Base-by-base conservation (phyloP, 192 early-diverging fungal species). In the Coemansia pectinata region DNA sequence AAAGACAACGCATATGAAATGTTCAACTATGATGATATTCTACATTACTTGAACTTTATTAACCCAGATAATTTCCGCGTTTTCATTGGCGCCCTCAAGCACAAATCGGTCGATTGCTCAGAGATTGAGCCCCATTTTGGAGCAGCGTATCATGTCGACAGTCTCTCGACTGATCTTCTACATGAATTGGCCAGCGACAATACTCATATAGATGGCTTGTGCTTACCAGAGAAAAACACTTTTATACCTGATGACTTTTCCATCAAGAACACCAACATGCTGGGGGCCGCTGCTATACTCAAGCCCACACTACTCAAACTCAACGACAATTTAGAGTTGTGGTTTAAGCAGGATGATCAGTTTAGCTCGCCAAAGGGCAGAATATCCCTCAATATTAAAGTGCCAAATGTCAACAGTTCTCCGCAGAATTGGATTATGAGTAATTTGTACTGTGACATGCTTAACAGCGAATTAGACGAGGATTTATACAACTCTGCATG, bases 261-360 rank as follows among this genome's bases (percentile, higher is more conserved):
- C 4, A 27, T 45, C 41, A 42, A 63, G 4, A 45, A n/a, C 17
- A 21, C 34, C 27, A 15, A 29, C n/a, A 17, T n/a, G 2, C 17
- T 29, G 7, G 6, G 47, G 1, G 45, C 9, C 6, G 23, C 66
- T 1, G 63, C 57, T 8, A 25, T 40, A 38, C 31, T 53, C 29
- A 48, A 36, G 36, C 77, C 70, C 15, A 50, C 52, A 39, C 52
- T 73, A 25, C 47, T 79, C 21, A 47, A 33, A 21, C 57, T 31
- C 33, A 67, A 42, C 0, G 62, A 76, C 19, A 50, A 6, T 7
- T 29, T 62, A 40, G 87, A 94, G 10, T 58, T 97, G 67, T 98
- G 97, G 97, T 88, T 94, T 69, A 95, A 95, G 74, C 90, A 91
- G 66, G 95, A 96, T 74, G 90, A 95, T 67, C 91, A 84, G 2